These are phyloP conservation scores for Massariosphaeria phaeospora DNA, from an alignment of 495 filamentous ascomycete genomes.

Conservation along the genomic window DNA sequence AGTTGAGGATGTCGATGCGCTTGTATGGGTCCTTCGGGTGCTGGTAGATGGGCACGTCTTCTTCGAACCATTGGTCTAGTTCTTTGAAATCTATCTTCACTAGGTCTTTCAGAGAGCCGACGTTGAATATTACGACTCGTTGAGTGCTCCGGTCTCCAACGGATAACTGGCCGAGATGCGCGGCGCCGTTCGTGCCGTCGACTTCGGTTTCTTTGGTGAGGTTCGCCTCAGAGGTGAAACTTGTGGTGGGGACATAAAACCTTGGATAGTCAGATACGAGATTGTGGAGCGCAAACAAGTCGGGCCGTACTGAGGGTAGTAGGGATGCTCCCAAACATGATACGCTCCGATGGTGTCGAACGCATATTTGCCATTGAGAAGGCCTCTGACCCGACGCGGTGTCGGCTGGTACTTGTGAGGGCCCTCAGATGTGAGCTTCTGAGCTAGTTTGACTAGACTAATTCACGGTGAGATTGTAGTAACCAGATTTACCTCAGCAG, in stretches of 20 bases:
- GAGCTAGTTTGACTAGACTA: slow-evolving; percentile 42
- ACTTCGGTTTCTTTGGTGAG: slow-evolving; percentile 7
- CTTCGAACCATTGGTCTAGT: slow-evolving; percentile 55
- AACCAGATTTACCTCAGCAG: background rate
- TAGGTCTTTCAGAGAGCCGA: slow-evolving; percentile 9
- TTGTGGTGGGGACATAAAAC: slow-evolving; percentile 20
- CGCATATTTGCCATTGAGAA: slow-evolving; percentile 39
- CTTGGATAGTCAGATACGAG: background rate
- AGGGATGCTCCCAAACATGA: slow-evolving; percentile 45
- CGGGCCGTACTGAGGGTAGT: slow-evolving; percentile 37
- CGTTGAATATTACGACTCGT: slow-evolving; percentile 10
- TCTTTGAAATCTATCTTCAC: slow-evolving; percentile 23
- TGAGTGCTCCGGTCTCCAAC: slow-evolving; percentile 15
- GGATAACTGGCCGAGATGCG: slow-evolving; percentile 10
- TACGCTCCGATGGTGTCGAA: slow-evolving; percentile 41
- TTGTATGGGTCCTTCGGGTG: slow-evolving; percentile 59
- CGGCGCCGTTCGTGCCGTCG: slow-evolving; percentile 9
- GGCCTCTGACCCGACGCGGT: slow-evolving; percentile 40
- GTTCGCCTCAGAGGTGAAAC: slow-evolving; percentile 12
- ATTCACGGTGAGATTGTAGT: background rate
- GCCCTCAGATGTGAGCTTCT: slow-evolving; percentile 39
- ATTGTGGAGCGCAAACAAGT: slow-evolving; percentile 31
- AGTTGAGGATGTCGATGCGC: slow-evolving; percentile 53
- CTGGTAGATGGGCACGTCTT: slow-evolving; percentile 52
- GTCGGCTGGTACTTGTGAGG: slow-evolving; percentile 42